A percentile compares a stretch with the other conserved stretches of the same genome.
These are phyloP conservation scores for Oryza officinalis DNA, from an alignment of 176 grass and related monocot genomes.

Conservation along the genomic window DNA sequence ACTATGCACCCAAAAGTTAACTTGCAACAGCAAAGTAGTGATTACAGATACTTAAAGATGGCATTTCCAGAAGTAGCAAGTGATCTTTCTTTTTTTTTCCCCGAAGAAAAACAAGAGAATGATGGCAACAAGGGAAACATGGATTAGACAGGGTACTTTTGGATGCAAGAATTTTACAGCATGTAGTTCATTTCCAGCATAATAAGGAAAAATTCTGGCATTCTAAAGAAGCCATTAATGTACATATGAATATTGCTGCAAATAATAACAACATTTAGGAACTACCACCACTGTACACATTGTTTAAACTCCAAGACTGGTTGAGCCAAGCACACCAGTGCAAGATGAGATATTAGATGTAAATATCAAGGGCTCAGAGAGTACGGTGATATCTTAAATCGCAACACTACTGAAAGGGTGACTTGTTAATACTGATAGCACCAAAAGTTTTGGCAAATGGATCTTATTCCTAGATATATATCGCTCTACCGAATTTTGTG, in stretches of 20 bases:
- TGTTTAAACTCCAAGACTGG: neutral
- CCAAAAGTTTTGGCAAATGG: neutral
- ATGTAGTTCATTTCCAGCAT: no score
- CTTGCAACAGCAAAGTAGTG: neutral
- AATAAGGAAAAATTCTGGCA: no score
- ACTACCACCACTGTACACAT: neutral
- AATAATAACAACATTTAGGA: slow-evolving; percentile 3
- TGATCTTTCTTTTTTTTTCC: neutral
- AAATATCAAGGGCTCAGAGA: neutral
- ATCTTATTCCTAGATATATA: neutral
- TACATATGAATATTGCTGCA: neutral
- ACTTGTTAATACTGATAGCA: neutral
- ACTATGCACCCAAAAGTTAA: neutral
- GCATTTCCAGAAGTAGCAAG: neutral
- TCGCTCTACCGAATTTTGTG: neutral
- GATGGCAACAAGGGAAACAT: neutral
- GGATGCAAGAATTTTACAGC: no score
- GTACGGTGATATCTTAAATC: neutral
- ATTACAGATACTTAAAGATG: neutral
- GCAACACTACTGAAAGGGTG: neutral
- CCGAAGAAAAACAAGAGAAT: neutral
- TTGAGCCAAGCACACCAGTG: neutral
- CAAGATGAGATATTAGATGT: neutral
- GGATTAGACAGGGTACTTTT: neutral
- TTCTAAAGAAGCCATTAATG: no score